Conservation (phyloP, 75 land plant species). For the Gnetum montanum region DNA sequence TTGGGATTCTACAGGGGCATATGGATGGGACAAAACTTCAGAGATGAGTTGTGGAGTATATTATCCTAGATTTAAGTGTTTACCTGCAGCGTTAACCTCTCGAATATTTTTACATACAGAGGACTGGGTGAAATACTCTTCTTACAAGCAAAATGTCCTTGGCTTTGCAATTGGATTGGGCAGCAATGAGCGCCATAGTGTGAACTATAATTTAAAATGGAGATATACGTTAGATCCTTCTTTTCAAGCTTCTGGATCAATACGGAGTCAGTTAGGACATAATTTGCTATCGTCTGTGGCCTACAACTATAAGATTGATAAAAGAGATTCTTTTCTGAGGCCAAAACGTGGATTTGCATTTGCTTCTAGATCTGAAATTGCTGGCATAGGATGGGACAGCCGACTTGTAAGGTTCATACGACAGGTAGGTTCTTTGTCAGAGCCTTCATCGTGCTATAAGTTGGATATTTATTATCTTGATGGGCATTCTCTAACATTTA, state of each 20-base stretch:
- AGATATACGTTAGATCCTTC: constrained; percentile 75
- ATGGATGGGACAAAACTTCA: constrained; percentile 72
- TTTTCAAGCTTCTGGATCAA: constrained; percentile 48
- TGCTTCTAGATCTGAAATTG: constrained; percentile 56
- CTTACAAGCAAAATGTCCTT: constrained; percentile 68
- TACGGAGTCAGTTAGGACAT: constrained; percentile 85
- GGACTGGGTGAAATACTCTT: constrained; percentile 86
- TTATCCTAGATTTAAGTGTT: constrained; percentile 68
- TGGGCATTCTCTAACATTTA: too few species aligned
- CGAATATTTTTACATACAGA: constrained; percentile 63
- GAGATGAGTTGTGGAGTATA: constrained; percentile 75
- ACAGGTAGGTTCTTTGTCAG: constrained; percentile 47
- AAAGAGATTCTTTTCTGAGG: constrained; percentile 61
- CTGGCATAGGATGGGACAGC: constrained; percentile 75
- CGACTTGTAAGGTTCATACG: constrained; percentile 63
- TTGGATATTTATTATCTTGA: too few species aligned
- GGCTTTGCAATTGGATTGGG: constrained; percentile 76
- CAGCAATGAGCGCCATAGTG: constrained; percentile 49
- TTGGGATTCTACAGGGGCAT: constrained; percentile 75
- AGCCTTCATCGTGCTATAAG: too few species aligned
- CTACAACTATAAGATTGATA: constrained; percentile 76
- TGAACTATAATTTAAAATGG: constrained; percentile 81
- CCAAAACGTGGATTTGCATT: constrained; percentile 86
- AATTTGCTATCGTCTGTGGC: constrained; percentile 68
- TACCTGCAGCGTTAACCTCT: constrained; percentile 45